Evolutionary conservation across 2,329 filamentous ascomycete genomes (phyloP), one percentile per base, ranked within the genome.

Genomic region (Macrophomina tecta): DNA sequence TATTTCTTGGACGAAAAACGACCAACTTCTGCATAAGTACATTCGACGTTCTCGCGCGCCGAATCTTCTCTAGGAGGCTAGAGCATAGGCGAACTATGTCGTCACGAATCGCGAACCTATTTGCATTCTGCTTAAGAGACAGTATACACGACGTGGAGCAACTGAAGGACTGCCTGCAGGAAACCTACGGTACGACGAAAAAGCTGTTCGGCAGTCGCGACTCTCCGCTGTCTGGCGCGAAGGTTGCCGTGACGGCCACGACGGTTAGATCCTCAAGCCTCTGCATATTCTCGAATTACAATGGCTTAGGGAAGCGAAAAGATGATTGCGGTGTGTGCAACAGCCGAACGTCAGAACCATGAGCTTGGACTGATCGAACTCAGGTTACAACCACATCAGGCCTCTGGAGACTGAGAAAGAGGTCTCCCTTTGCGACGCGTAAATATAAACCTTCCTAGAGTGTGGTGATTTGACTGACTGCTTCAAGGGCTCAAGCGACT

Each of bases 41-140:
- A 45, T 72, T 71, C 28, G 69, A 68, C 6, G 12, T 66, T 45
- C 68, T 72, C 9, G 65, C 62, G 5, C 28, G 61, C 38, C 23
- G 30, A 7, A 66, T 72, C 6, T 72, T 72, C 45, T 11, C 16
- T 23, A 9, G 49, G 40, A 12, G 3, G 45, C 18, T 18, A n/a
- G 45, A 48, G 1, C 49, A 67, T 11, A 28, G 64, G 56, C 64
- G 36, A 40, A 32, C 9, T 32, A 3, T 69, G 5, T 53, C 68
- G 12, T 18, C 32, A 14, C 69, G 55, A 18, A 12, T 69, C 5
- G 69, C 63, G 81, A 78, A 70, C 74, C 71, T 85, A 52, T 75
- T 68, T 64, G 66, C 30, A 36, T 66, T 52, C 12, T 8, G 65
- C 23, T 67, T 64, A 36, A 63, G 38, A 14, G 40, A 66, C 67